phyloP scores from a whole-genome alignment of 805 yeast genomes.

The Barnettozyma vustinii region DNA sequence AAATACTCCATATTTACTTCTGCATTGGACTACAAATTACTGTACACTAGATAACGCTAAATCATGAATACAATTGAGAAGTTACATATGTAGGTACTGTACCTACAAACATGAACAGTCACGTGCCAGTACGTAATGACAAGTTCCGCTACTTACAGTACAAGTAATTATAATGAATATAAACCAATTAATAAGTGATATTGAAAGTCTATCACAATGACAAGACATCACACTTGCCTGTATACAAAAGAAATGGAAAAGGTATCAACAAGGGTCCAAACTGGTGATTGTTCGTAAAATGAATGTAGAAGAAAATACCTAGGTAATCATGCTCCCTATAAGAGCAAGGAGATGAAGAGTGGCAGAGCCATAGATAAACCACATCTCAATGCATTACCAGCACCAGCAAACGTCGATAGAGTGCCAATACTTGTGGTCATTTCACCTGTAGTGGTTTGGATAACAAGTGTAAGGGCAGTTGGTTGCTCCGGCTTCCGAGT shows the following conservation, averaged over 20 bases:
- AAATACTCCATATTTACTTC: not conserved
- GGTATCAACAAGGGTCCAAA: not conserved
- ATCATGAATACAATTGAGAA: not conserved
- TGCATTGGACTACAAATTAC: not conserved
- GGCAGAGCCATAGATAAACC: not conserved
- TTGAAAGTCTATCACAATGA: not conserved
- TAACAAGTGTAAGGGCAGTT: not conserved
- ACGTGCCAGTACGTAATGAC: no score
- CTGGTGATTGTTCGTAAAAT: no score
- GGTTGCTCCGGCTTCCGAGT: not conserved
- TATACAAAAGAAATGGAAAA: not conserved
- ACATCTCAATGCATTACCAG: not conserved
- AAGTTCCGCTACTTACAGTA: no score
- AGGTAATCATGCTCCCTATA: not conserved
- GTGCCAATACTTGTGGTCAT: not conserved
- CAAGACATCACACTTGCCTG: no score
- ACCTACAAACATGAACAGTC: no score
- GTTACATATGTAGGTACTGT: not conserved
- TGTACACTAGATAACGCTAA: not conserved
- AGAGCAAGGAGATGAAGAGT: not conserved
- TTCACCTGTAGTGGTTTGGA: not conserved
- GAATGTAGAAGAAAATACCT: not conserved
- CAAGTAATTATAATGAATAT: no score
- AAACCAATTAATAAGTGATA: not conserved
- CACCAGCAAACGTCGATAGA: slow-evolving; percentile 3